phyloP scores from a whole-genome alignment of 352 stramenopile species.

The Phytophthora capsici region DNA sequence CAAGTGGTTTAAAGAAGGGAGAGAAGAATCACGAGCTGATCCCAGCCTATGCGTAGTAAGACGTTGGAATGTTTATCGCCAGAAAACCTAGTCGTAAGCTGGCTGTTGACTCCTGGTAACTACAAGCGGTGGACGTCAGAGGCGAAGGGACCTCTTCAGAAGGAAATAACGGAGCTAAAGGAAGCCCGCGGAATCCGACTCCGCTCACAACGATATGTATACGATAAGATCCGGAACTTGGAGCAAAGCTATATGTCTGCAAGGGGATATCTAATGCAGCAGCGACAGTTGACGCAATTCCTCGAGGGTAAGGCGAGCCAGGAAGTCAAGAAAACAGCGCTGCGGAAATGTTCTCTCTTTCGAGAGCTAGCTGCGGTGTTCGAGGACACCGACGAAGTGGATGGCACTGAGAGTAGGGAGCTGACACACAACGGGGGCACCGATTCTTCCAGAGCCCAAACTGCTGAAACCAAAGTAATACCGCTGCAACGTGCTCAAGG shows the following conservation, averaged over 20 bases:
- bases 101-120: slow-evolving; percentile 7
- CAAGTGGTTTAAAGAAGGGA: too few species aligned
- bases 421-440: too few species aligned
- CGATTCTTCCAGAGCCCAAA: too few species aligned
- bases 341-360: neutral
- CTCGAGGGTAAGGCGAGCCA: neutral
- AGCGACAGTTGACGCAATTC: neutral
- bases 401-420: too few species aligned
- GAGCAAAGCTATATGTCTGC: neutral
- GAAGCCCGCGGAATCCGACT: neutral
- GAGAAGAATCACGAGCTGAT: neutral
- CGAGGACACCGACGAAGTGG: neutral
- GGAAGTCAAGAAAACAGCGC: neutral
- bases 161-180: slow-evolving; percentile 5
- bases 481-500: too few species aligned
- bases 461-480: too few species aligned
- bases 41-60: neutral
- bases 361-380: neutral
- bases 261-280: neutral
- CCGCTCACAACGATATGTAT: slow-evolving; percentile 1
- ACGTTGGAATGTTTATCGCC: neutral
- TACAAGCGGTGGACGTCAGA: neutral
- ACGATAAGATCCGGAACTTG: slow-evolving; percentile 7
- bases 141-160: neutral
- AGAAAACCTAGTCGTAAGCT: slow-evolving; percentile 3